Evolutionary conservation across 345 rosid species (phyloP).

Genomic region (Pistacia atlantica): DNA sequence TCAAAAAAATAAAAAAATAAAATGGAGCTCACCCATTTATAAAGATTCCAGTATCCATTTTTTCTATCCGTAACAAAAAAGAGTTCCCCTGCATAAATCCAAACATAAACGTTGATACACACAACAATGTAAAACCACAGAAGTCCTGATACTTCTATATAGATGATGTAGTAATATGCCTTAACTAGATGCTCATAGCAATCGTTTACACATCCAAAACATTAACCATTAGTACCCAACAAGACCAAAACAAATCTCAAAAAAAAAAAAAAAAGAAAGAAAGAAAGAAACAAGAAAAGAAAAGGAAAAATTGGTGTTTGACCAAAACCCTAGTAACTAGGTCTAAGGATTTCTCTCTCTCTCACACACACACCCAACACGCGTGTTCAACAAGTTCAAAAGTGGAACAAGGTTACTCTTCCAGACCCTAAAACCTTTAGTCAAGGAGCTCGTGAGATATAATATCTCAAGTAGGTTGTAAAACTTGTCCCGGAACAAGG

Average conservation of each 20-base stretch:
- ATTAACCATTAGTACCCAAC: neutral
- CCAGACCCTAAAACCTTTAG: too few relatives aligned
- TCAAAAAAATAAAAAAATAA: neutral
- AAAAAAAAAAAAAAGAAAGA: neutral
- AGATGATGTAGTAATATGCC: neutral
- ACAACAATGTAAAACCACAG: conserved; percentile 3
- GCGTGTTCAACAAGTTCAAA: too few relatives aligned
- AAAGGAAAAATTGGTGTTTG: neutral
- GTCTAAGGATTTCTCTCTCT: neutral
- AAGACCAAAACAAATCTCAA: neutral
- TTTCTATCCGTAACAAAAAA: conserved; percentile 77
- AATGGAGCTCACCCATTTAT: conserved; percentile 75
- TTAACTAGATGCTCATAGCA: neutral
- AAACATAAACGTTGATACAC: conserved; percentile 12
- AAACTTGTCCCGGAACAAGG: neutral
- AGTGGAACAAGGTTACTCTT: too few relatives aligned
- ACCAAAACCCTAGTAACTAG: neutral
- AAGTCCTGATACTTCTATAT: neutral
- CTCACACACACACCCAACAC: too few relatives aligned
- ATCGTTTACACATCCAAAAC: neutral
- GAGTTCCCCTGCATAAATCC: conserved; percentile 75
- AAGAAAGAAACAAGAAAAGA: neutral
- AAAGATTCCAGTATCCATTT: conserved; percentile 90
- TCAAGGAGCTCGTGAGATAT: too few relatives aligned
- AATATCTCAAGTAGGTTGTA: too few relatives aligned